Conservation (phyloP, 192 early-diverging fungal species). For the Linnemannia exigua region DNA sequence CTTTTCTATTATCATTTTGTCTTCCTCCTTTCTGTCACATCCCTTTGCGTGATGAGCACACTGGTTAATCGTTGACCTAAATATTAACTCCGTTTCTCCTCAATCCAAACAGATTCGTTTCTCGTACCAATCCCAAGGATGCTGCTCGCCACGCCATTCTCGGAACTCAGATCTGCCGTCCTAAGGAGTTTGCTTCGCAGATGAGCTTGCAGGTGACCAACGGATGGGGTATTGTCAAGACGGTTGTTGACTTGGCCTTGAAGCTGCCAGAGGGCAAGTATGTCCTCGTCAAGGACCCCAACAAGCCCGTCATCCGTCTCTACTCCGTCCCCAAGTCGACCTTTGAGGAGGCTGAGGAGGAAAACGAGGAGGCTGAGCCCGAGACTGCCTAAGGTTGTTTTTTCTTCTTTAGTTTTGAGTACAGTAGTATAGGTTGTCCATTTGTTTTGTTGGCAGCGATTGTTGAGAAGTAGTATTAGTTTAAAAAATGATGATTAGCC, state of each 20-base stretch:
- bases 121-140: constrained; percentile 84
- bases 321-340: constrained; percentile 83
- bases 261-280: constrained; percentile 94
- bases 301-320: constrained; percentile 88
- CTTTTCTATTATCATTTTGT: no score
- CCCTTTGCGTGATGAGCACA: no score
- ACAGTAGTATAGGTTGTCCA: constrained; percentile 21
- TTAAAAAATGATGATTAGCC: background rate
- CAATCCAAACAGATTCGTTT: constrained; percentile 67
- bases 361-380: constrained; percentile 56
- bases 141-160: constrained; percentile 85
- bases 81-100: background rate
- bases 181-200: constrained; percentile 90
- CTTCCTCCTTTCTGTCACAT: background rate
- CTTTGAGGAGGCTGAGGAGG: constrained; percentile 71
- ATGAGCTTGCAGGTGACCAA: constrained; percentile 88
- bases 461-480: background rate
- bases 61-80: background rate
- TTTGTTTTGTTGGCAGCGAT: no score
- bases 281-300: constrained; percentile 96
- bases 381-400: constrained; percentile 59
- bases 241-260: constrained; percentile 89
- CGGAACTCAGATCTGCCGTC: constrained; percentile 88
- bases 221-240: constrained; percentile 97
- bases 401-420: constrained; percentile 9